Base-by-base conservation (phyloP, 192 early-diverging fungal genomes). In the Jimgerdemannia flammicorona region DNA sequence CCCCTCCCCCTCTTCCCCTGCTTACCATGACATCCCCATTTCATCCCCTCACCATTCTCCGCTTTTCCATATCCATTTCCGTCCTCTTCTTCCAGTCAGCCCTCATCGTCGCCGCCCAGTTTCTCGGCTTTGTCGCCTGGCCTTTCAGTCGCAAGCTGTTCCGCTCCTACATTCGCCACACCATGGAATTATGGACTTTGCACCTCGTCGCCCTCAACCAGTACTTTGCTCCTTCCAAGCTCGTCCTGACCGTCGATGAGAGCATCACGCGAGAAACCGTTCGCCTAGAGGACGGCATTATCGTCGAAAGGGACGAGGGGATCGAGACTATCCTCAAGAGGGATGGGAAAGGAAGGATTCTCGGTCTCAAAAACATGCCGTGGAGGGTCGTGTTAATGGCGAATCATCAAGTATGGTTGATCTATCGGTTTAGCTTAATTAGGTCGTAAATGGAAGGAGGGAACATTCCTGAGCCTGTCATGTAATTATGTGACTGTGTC, bases 381-480 rank as follows among this genome's bases (percentile, higher is more conserved):
- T 76, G 84, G 4, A 72, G 85, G 10, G 72, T 83, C 43, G 71
- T 88, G n/a, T 66, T 87, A 19, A 84, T 88, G 65, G 77, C 85
- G 17, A 90, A 90, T 77, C 88, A 90, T 78, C 88, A 90, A 79
- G 88, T 88, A 29, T 29, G 29, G 29, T 29, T 29, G 29, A 29
- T 29, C 29, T 29, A 29, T 29, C 29, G 29, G 29, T 29, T 29
- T 29, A 29, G 29, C 29, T 29, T 29, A 29, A 29, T 29, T 29
- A 29, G 29, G 29, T 29, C 29, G 29, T 29, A 29, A 29, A 29
- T 29, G 29, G 29, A 29, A 29, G n/a, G n/a, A n/a, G n/a, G n/a
- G n/a, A n/a, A n/a, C n/a, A n/a, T 29, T 29, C 29, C 29, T 1
- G 29, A 29, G 29, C 29, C 29, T 29, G 29, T 29, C 29, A 29